Conservation (phyloP, 768 basidiomycete genomes). For the Paxillus rubicundulus region DNA sequence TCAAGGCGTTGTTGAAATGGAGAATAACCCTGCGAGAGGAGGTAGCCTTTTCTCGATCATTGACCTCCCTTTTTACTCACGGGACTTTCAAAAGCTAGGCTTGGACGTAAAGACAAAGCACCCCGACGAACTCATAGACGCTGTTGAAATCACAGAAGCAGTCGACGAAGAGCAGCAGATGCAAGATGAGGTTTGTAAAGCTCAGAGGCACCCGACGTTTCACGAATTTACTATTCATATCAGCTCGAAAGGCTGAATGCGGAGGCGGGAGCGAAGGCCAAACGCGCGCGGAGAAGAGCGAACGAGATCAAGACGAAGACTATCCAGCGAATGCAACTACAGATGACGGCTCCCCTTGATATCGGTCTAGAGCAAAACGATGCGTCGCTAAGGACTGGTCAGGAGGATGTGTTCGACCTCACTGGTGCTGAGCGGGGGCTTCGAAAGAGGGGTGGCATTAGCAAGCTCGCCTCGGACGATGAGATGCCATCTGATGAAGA, state of each 20-base stretch:
- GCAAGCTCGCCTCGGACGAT: constrained; percentile 39
- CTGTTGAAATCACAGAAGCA: constrained; percentile 59
- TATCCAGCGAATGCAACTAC: constrained; percentile 91
- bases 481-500: constrained; percentile 45
- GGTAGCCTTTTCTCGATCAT: constrained; percentile 37
- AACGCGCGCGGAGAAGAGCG: constrained; percentile 77
- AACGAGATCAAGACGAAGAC: constrained; percentile 89
- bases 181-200: constrained; percentile 68
- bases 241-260: constrained; percentile 83
- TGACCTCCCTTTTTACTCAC: constrained; percentile 3
- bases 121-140: constrained; percentile 76
- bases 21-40: constrained; percentile 83
- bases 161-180: constrained; percentile 89
- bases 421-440: constrained; percentile 52
- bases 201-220: neutral
- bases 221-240: constrained; percentile 3
- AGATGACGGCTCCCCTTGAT: constrained; percentile 97
- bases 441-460: constrained; percentile 40
- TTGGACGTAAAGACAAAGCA: constrained; percentile 75
- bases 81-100: constrained; percentile 55
- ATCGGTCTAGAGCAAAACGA: constrained; percentile 88
- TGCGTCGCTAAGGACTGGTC: constrained; percentile 64
- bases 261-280: constrained; percentile 68
- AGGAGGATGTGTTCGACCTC: constrained; percentile 89
- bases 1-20: constrained; percentile 93